A percentile compares a stretch with the other conserved stretches of the same genome.
phyloP scores from a whole-genome alignment of 768 basidiomycete genomes.

The Pleurotus ostreatus region DNA sequence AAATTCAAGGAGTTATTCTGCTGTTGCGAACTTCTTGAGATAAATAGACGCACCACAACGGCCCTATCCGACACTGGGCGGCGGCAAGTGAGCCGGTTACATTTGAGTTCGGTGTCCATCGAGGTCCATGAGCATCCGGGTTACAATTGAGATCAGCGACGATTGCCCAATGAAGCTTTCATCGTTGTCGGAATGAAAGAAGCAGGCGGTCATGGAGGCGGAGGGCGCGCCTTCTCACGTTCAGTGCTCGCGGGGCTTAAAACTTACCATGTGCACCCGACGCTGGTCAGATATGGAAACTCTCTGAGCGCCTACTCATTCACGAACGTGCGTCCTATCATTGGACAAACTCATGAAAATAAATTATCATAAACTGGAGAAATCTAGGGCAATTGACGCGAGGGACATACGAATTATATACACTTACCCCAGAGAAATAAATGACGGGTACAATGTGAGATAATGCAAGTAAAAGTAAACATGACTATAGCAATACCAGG shows the following conservation, averaged over 20 bases:
- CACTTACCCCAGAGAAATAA: constrained; percentile 9
- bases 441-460: constrained; percentile 9
- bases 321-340: constrained; percentile 5
- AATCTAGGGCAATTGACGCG: neutral
- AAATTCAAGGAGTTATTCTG: neutral
- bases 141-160: too few species aligned
- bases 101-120: constrained; percentile 78
- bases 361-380: neutral
- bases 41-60: constrained; percentile 62
- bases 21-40: too few species aligned
- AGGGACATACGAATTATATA: constrained; percentile 14
- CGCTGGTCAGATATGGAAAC: neutral
- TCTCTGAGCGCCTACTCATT: neutral
- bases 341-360: neutral
- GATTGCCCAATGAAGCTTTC: neutral
- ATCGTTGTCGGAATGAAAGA: neutral
- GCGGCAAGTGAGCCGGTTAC: constrained; percentile 77
- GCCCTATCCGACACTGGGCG: constrained; percentile 69
- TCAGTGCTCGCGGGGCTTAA: neutral
- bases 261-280: neutral
- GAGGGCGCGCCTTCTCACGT: neutral
- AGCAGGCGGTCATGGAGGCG: neutral
- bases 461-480: neutral
- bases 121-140: too few species aligned
- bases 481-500: neutral